Evolutionary conservation across 345 rosid species (phyloP).

Genomic region (Cochlearia excelsa): DNA sequence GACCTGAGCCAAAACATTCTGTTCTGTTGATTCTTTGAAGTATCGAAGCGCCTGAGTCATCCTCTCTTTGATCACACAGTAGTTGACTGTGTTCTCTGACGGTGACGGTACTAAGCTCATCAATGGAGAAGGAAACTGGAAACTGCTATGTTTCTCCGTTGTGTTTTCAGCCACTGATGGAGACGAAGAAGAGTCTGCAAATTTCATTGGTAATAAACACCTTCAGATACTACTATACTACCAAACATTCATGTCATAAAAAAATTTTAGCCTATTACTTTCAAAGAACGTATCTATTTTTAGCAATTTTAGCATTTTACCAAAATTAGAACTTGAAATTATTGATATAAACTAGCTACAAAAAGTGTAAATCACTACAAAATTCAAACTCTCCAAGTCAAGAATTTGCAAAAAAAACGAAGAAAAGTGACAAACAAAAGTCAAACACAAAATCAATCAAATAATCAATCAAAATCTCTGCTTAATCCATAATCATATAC

Average conservation of each 20-base stretch:
- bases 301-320: slow-evolving; percentile 8
- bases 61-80: slow-evolving; percentile 73
- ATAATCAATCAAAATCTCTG: no score
- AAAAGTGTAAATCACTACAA: no score
- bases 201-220: not conserved
- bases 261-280: not conserved
- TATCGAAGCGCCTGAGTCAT: slow-evolving; percentile 79
- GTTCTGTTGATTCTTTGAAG: slow-evolving; percentile 84
- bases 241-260: no score
- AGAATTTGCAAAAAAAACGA: no score
- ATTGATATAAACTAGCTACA: no score
- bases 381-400: no score
- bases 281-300: slow-evolving; percentile 16
- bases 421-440: no score
- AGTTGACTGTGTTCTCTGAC: slow-evolving; percentile 61
- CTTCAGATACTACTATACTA: no score
- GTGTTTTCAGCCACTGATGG: slow-evolving; percentile 41
- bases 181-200: slow-evolving; percentile 52
- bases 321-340: no score
- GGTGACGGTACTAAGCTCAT: slow-evolving; percentile 47
- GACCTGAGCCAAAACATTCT: slow-evolving; percentile 81
- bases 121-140: slow-evolving; percentile 56
- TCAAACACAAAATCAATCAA: no score
- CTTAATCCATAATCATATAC: slow-evolving; percentile 26
- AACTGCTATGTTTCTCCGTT: slow-evolving; percentile 41